Base-by-base conservation (phyloP, 805 yeast genomes). In the Phaffomyces thermotolerans region DNA sequence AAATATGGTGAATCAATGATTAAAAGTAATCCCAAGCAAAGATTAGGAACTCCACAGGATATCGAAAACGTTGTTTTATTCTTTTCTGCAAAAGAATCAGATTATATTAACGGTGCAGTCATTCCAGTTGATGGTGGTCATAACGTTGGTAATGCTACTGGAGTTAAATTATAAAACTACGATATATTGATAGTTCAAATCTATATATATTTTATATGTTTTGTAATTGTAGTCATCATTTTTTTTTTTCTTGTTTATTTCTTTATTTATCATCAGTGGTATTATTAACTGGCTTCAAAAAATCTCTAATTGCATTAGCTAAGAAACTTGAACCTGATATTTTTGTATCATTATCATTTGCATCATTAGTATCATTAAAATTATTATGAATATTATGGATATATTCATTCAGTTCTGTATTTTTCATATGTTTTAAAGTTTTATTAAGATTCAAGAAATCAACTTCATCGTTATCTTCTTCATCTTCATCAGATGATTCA, bases 61-160 rank as follows among this genome's bases (percentile, higher is more conserved):
- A 63, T 83, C 40, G 75, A 75, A 53, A 73, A 69, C 39, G 71
- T 73, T 9, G 68, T 75, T 14, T 59, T 81, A 41, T 84, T 73
- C 65, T 68, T 83, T 55, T 68, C 77, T 52, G 68, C 77, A 9
- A 71, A 70, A 50, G 78, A 78, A 44, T 71, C 81, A 1, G 71
- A 71, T 53, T 83, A 83, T 56, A 55, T 82, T 44, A 83, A 81
- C 52, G 90, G 91, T 10, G 68, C 72, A 6, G 81, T 81, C 6
- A 59, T 84, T 34, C 84, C 87, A 10, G 62, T 83, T 25, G 90
- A 83, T 54, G 91, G 91, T 15, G 91, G 90, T 22, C 66, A 74
- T 18, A 69, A 73, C 50, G 58, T 78, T 40, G 64, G 66, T 8
- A 68, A 59, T 25, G 58, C 54, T 6, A n/a, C 39, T 17, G 33